phyloP scores from a whole-genome alignment of 768 basidiomycete species.

The Nidularia pulvinata region DNA sequence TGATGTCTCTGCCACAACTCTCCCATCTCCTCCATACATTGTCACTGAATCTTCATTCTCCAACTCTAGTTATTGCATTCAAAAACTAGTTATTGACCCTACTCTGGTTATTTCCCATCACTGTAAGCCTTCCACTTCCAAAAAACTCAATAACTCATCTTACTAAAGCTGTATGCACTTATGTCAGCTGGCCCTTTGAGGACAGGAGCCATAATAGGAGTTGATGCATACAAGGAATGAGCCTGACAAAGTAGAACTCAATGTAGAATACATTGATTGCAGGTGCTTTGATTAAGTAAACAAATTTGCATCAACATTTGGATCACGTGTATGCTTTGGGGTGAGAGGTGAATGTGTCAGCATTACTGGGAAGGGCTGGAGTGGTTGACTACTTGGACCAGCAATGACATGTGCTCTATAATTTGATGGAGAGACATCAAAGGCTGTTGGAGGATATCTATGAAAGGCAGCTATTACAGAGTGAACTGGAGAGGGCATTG shows the following conservation, averaged over 20 bases:
- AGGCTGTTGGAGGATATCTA: not conserved
- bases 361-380: not conserved
- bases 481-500: slow-evolving; percentile 15
- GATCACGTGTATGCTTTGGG: no score
- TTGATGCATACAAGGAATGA: not conserved
- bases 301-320: not conserved
- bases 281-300: not conserved
- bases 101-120: no score
- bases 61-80: no score
- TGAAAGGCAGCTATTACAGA: slow-evolving; percentile 11
- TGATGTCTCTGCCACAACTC: no score
- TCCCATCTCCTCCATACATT: no score
- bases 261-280: not conserved
- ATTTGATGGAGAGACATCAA: no score
- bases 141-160: no score
- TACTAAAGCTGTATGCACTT: no score
- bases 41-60: no score
- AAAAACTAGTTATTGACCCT: no score
- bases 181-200: slow-evolving; percentile 2
- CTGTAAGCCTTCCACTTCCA: no score
- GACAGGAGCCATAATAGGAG: not conserved
- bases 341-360: slow-evolving; percentile 1
- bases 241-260: not conserved
- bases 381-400: not conserved
- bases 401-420: no score